Percentiles rank a stretch among this genome's conserved stretches.
phyloP scores from a whole-genome alignment of 768 basidiomycete species.

The Tulasnella calospora region DNA sequence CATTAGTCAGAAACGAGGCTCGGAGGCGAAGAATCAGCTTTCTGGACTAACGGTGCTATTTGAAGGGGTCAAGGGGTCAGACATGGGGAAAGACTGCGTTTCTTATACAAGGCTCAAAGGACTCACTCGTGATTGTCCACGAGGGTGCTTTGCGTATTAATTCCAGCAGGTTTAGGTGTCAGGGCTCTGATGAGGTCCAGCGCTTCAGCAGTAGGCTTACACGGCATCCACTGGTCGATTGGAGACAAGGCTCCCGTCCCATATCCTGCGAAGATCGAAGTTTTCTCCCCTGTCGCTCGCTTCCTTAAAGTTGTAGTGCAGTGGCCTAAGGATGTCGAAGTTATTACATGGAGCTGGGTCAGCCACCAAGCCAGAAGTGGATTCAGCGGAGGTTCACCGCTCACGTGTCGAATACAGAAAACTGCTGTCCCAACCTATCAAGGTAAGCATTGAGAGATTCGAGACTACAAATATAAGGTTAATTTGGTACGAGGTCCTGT shows the following conservation, averaged over 20 bases:
- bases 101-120: no score
- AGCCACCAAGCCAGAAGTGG: no score
- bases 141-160: conserved; percentile 19
- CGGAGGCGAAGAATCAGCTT: no score
- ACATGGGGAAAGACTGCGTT: no score
- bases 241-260: conserved; percentile 40
- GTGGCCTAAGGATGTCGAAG: conserved; percentile 26
- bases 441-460: conserved; percentile 1
- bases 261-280: conserved; percentile 39
- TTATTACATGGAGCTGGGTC: no score
- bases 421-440: conserved; percentile 31
- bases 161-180: no score
- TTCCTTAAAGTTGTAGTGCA: conserved; percentile 41
- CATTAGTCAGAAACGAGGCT: no score
- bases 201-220: not conserved
- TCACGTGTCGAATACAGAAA: conserved; percentile 40
- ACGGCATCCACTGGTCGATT: conserved; percentile 40
- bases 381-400: not conserved
- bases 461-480: not conserved
- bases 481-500: no score
- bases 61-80: not conserved
- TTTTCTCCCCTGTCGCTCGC: conserved; percentile 37
- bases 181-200: not conserved
- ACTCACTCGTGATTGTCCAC: conserved; percentile 31
- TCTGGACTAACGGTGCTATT: conserved; percentile 16